phyloP scores from a whole-genome alignment of 176 grass and related monocot genomes.

The Melocanna baccifera region DNA sequence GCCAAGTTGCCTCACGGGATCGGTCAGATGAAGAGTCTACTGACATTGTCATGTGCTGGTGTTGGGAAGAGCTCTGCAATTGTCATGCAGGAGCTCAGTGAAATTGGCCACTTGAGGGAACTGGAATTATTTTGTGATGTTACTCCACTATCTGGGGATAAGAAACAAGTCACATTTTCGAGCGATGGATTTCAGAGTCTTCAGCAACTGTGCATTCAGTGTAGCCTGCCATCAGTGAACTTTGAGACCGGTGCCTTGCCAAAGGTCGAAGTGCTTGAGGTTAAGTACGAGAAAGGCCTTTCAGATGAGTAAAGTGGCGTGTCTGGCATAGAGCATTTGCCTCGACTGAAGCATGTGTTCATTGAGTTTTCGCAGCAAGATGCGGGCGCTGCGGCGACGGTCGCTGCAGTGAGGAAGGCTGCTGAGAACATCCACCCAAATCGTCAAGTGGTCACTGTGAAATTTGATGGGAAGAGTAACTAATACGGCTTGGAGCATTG shows the following conservation, averaged over 20 bases:
- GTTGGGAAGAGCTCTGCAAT: background rate
- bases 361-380: conserved; percentile 23
- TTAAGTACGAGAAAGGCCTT: conserved; percentile 19
- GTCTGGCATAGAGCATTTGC: conserved; percentile 29
- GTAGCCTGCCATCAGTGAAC: background rate
- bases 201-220: conserved; percentile 14
- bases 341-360: conserved; percentile 27
- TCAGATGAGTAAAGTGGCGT: conserved; percentile 13
- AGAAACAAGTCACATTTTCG: conserved; percentile 8
- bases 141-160: background rate
- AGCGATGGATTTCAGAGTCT: conserved; percentile 10
- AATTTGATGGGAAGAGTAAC: background rate
- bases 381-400: background rate
- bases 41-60: conserved; percentile 11
- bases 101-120: conserved; percentile 3
- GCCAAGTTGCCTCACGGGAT: conserved; percentile 22
- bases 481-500: background rate
- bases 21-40: conserved; percentile 2
- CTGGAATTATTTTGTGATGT: conserved; percentile 35
- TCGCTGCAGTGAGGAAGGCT: background rate
- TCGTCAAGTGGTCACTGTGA: background rate
- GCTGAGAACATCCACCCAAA: background rate
- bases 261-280: conserved; percentile 25
- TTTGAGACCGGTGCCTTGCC: conserved; percentile 11
- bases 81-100: background rate